Base-by-base conservation (phyloP, 2,329 filamentous ascomycete genomes). In the Paraphoma sp. region DNA sequence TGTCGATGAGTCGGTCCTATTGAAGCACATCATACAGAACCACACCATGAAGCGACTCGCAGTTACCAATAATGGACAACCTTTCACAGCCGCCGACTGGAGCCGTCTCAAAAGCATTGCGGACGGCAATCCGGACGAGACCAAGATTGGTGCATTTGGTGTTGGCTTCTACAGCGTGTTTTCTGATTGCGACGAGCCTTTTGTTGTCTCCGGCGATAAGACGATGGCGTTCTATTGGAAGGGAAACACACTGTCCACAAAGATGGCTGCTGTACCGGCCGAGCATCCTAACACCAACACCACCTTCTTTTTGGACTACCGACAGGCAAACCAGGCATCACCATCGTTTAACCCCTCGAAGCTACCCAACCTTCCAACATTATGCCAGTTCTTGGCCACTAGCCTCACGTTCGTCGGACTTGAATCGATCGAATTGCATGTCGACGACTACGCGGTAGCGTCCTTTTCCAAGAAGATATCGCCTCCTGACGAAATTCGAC, bases 151-250 rank as follows among this genome's bases (percentile, higher is more conserved):
- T 52, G 96, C 95, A 3, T 99, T 99, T 75, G 95, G 95, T 64
- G 95, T 99, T 31, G 95, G 95, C 2, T 99, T 99, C 80, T 99
- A 99, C 83, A 96, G 92, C 75, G 94, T 98, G 40, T 99, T 99
- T 75, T 92, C 95, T 59, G 95, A 99, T 75, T 99, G 94, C 74
- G 96, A 99, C 77, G 93, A 97, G 67, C 95, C 95, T 0, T 98
- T 99, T 72, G 91, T 99, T 63, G 95, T 92, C 64, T 98, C 94
- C 0, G 95, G 95, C 0, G 86, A 85, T 60, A 89, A 96, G 77
- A 93, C 93, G 38, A 97, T 99, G 92, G 94, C 94, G 0, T 99
- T 99, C 73, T 99, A 97, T 80, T 99, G 95, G 96, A 98, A 97
- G 76, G 93, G 91, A n/a, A 98, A 98, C 75, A 92, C 92, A 5